Base-by-base conservation (phyloP, 106 monocot species). In the Dendrobium nobile region DNA sequence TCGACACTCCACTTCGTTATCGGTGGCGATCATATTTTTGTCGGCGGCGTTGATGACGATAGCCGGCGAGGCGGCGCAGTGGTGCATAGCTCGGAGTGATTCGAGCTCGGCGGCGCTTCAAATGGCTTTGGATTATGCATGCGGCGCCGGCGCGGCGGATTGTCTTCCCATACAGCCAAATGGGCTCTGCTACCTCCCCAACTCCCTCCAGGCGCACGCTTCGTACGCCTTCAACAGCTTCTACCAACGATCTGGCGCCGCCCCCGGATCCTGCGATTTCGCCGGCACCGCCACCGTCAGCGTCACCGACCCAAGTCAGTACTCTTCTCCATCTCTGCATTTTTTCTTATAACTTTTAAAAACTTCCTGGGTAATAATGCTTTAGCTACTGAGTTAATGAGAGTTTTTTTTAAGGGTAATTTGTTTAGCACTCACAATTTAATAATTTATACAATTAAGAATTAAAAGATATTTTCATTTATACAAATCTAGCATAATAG, bases 191-290 rank as follows among this genome's bases (percentile, higher is more conserved):
- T 96, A 85, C 84, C 84, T 92, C 40, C 96, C 96, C 74, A 91
- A 92, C 88, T 89, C 90, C 7, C n/a, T 93, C 65, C 86, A 78
- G 72, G 93, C 87, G 5, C 96, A 96, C 80, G 91, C 96, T 18
- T 93, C 93, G 37, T 93, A 90, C 81, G 93, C 93, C 74, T 96
- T 92, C 88, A 96, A 96, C 86, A 83, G 84, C 80, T 92, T 77
- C 88, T 96, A 81, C 84, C 91, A 90, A 88, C 42, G 87, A 11
- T 87, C 88, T 18, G 77, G 67, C 67, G 80, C 67, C 43, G 84
- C 86, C 44, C 83, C 90, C 18, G 90, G 90, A 7, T 77, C 88
- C n/a, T 96, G 96, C 74, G 93, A 96, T 83, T 93, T 96, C 86
- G 88, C 51, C 48, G 96, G 93, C 85, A 77, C 88, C 78, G 96